Evolutionary conservation across 2,329 filamentous ascomycete genomes (phyloP), one percentile per base, ranked within the genome.

Genomic region (Passalora sequoiae): DNA sequence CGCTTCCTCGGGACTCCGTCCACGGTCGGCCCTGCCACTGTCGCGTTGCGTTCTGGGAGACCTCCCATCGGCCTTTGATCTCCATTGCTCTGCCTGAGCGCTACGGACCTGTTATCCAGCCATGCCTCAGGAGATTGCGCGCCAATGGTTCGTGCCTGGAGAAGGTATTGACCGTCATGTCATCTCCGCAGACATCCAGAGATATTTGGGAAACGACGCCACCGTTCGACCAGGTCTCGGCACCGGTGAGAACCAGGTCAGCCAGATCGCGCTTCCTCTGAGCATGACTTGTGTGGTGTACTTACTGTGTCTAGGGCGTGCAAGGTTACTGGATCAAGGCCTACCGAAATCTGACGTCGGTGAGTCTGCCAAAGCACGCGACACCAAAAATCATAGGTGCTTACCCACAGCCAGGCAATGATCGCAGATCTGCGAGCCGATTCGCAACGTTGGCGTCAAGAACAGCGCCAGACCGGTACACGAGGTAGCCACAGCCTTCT

Each of bases 101-200:
- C 10, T 40, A 20, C 19, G 19, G 25, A 41, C 17, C 32, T 35
- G 44, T 37, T 32, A 44, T 38, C 36, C 45, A 52, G 51, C 39
- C 49, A 60, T 61, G 60, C 52, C 60, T 44, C 51, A 57, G 48
- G 59, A 60, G 44, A 60, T 63, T 60, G 68, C 61, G 25, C 62
- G 63, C 31, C 65, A 72, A 61, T 74, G 71, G 71, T 74, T 72
- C 56, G 65, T 71, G 51, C 65, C 66, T 10, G 70, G 66, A 49
- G 69, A 72, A 36, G 71, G 71, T 60, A 74, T 74, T 56, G 68
- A 70, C 44, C 60, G 71, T 56, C 67, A 73, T 60, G 71, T 74
- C 60, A 74, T 74, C 51, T 71, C 70, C 36, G 69, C 70, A 52
- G 71, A 74, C 60, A 74, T 74, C 54, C 70, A 73, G 60, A 66